Conservation (phyloP, 441 rosid species). For the Gossypium lobatum region DNA sequence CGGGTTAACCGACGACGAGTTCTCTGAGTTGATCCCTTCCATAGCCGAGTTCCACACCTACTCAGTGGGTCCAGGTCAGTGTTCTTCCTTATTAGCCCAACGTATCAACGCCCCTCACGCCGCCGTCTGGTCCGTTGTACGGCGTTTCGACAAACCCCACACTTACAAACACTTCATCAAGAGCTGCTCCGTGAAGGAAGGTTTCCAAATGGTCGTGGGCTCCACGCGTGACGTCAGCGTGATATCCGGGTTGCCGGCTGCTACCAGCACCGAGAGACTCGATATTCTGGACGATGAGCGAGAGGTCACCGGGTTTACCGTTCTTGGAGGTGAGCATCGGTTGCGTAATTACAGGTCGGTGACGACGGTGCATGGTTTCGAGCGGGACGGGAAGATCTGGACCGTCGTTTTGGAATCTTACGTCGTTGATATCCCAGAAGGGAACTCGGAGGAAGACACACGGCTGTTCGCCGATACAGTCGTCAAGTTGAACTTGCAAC, state of each 20-base stretch:
- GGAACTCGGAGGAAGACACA: slow-evolving; percentile 61
- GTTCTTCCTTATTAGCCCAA: slow-evolving; percentile 47
- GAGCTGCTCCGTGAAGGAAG: slow-evolving; percentile 35
- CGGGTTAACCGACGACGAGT: slow-evolving; percentile 34
- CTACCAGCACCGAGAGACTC: slow-evolving; percentile 55
- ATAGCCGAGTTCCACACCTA: slow-evolving; percentile 42
- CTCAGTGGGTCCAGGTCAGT: slow-evolving; percentile 25
- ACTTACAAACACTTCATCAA: slow-evolving; percentile 67
- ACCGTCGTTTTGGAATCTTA: slow-evolving; percentile 54
- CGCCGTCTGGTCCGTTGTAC: slow-evolving; percentile 49
- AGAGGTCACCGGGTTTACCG: slow-evolving; percentile 42
- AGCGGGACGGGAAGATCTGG: slow-evolving; percentile 32
- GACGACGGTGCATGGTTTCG: slow-evolving; percentile 45
- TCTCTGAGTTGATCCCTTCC: slow-evolving; percentile 25
- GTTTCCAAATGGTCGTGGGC: slow-evolving; percentile 38
- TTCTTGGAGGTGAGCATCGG: slow-evolving; percentile 58
- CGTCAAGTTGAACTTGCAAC: slow-evolving; percentile 55
- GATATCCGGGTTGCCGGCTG: slow-evolving; percentile 56
- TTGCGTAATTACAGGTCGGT: slow-evolving; percentile 52
- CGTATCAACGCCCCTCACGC: slow-evolving; percentile 37
- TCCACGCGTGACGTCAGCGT: slow-evolving; percentile 50
- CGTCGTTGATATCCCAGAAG: slow-evolving; percentile 60
- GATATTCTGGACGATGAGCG: slow-evolving; percentile 48
- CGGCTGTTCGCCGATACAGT: slow-evolving; percentile 57
- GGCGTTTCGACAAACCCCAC: slow-evolving; percentile 61